A percentile compares a stretch with the other conserved stretches of the same genome.
These are phyloP conservation scores for Solanum hybrid DNA, from an alignment of 305 asterid genomes.

Conservation along the genomic window DNA sequence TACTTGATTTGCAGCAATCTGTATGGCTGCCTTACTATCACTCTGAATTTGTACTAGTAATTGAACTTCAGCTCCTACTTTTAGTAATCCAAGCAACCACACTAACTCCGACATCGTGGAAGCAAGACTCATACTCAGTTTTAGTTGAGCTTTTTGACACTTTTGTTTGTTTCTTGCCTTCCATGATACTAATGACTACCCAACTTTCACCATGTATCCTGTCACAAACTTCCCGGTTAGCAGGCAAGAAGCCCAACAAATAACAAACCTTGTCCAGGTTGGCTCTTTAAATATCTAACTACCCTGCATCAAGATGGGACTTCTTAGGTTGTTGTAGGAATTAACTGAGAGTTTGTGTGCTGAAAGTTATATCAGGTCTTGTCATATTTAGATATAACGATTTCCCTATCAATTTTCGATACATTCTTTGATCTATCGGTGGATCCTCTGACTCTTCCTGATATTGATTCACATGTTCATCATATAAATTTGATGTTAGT, in stretches of 20 bases:
- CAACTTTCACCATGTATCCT: too few species aligned
- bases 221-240: too few species aligned
- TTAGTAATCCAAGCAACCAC: not conserved
- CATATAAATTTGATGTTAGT: not conserved
- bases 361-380: not conserved
- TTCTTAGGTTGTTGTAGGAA: not conserved
- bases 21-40: not conserved
- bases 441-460: not conserved
- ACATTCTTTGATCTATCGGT: not conserved
- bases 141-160: too few species aligned
- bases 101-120: not conserved
- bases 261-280: not conserved
- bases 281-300: not conserved
- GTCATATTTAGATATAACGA: not conserved
- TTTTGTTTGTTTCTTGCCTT: too few species aligned
- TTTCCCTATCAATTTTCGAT: not conserved
- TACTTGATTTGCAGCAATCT: not conserved
- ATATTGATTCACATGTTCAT: not conserved
- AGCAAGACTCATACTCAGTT: not conserved
- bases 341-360: not conserved
- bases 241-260: not conserved
- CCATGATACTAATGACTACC: too few species aligned
- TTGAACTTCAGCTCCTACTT: not conserved
- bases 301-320: not conserved
- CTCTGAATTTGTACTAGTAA: not conserved